phyloP scores from a whole-genome alignment of 2,329 filamentous ascomycete genomes.

The Fusarium tanahbumbuense region DNA sequence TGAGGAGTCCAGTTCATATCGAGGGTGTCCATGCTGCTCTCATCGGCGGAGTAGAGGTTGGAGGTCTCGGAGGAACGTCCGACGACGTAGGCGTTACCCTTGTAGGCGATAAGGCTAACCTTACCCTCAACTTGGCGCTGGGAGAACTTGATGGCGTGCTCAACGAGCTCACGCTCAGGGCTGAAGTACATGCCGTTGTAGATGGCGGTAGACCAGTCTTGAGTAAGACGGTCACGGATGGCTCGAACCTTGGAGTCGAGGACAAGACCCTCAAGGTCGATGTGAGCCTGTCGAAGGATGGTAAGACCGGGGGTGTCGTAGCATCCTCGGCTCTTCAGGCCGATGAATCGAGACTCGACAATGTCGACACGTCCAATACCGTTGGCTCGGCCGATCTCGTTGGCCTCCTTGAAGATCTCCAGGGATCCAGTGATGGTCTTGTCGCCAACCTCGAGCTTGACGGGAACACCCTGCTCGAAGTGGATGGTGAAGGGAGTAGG shows the following conservation, averaged over 20 bases:
- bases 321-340: constrained; percentile 37
- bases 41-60: constrained; percentile 64
- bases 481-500: constrained; percentile 73
- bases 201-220: constrained; percentile 58
- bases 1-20: constrained; percentile 72
- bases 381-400: constrained; percentile 57
- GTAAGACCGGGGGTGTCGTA: constrained; percentile 29
- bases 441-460: constrained; percentile 67
- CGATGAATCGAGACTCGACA: constrained; percentile 34
- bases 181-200: constrained; percentile 60
- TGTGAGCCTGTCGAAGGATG: constrained; percentile 45
- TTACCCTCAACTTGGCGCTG: constrained; percentile 63
- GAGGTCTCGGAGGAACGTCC: constrained; percentile 58
- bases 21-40: constrained; percentile 64
- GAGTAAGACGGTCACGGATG: constrained; percentile 65
- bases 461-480: constrained; percentile 75
- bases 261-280: constrained; percentile 65
- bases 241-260: constrained; percentile 65
- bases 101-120: constrained; percentile 48
- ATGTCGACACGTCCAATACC: constrained; percentile 40
- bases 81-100: constrained; percentile 64
- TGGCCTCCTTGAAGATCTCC: constrained; percentile 71
- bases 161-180: constrained; percentile 64
- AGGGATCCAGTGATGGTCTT: constrained; percentile 71
- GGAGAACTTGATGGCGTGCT: constrained; percentile 70